Base-by-base conservation (phyloP, 192 early-diverging fungal genomes). In the Linderina pennispora region DNA sequence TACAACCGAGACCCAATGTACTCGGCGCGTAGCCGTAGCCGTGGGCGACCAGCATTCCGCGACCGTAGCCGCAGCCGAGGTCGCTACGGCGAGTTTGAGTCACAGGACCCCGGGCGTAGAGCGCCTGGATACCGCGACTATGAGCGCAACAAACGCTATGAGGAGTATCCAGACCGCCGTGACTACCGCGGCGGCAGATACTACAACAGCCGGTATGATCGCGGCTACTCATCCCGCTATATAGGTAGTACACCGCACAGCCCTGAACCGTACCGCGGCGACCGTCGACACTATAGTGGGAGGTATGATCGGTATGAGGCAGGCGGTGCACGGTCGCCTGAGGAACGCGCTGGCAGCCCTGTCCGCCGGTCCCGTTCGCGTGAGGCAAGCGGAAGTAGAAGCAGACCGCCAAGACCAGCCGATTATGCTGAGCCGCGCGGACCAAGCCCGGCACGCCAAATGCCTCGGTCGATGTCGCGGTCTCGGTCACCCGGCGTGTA, bases 401-500 rank as follows among this genome's bases (percentile, higher is more conserved):
- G n/a, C n/a, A n/a, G n/a, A n/a, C n/a, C n/a, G n/a, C n/a, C n/a
- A n/a, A n/a, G n/a, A n/a, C n/a, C n/a, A n/a, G n/a, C n/a, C n/a
- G n/a, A n/a, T n/a, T n/a, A n/a, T n/a, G n/a, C n/a, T n/a, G n/a
- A n/a, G n/a, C n/a, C n/a, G n/a, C n/a, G n/a, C n/a, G n/a, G n/a
- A n/a, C n/a, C n/a, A n/a, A n/a, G n/a, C n/a, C n/a, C n/a, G n/a
- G n/a, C n/a, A n/a, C n/a, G n/a, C n/a, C n/a, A n/a, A n/a, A n/a
- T n/a, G 10, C 43, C 15, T 31, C 42, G 45, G 35, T 39, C 43
- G 8, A 45, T 38, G 31, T 58, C 59, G 6, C 38, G 65, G 28
- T 67, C 64, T 13, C 46, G 36, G n/a, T 59, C 64, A 40, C 65
- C 58, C 3, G 52, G 53, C 23, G 6, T 25, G 45, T 25, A 35